These are phyloP conservation scores for Populus tomentosa DNA, from an alignment of 441 rosid genomes.

Conservation along the genomic window DNA sequence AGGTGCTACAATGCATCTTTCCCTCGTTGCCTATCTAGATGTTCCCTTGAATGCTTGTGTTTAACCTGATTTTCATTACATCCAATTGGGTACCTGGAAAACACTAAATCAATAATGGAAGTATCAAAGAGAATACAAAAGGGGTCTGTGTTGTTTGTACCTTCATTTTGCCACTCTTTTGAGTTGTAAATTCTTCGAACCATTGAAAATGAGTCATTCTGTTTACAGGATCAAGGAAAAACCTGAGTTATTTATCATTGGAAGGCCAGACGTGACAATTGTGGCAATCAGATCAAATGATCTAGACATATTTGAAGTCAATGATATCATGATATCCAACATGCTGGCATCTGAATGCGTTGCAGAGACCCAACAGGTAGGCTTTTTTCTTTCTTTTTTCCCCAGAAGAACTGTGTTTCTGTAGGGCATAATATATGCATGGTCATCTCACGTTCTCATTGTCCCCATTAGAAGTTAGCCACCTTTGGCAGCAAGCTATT, in stretches of 20 bases:
- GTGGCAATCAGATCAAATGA: slow-evolving; percentile 74
- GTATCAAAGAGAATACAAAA: slow-evolving; percentile 61
- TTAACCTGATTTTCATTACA: slow-evolving; percentile 19
- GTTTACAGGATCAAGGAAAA: slow-evolving; percentile 63
- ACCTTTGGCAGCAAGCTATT: not conserved
- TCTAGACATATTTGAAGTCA: slow-evolving; percentile 87
- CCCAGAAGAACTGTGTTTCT: not conserved
- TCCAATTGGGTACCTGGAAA: slow-evolving; percentile 68
- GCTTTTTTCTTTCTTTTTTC: not conserved
- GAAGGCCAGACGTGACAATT: slow-evolving; percentile 90
- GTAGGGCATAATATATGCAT: not conserved
- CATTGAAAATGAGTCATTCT: slow-evolving; percentile 2
- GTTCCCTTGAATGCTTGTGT: slow-evolving; percentile 8
- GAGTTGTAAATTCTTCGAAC: slow-evolving; percentile 5
- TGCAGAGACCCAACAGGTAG: slow-evolving; percentile 96
- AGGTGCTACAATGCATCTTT: slow-evolving; percentile 39
- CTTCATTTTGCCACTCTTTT: not conserved
- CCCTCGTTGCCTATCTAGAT: not conserved
- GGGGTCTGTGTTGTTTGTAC: slow-evolving; percentile 47
- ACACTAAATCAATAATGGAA: slow-evolving; percentile 74
- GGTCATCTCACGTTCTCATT: not conserved
- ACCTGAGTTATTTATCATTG: slow-evolving; percentile 65
- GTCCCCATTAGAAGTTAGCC: not conserved
- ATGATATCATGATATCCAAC: slow-evolving; percentile 79
- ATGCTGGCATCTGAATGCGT: slow-evolving; percentile 97